phyloP scores from a whole-genome alignment of 2,329 filamentous ascomycete species.

The Paraconiothyrium sp. region DNA sequence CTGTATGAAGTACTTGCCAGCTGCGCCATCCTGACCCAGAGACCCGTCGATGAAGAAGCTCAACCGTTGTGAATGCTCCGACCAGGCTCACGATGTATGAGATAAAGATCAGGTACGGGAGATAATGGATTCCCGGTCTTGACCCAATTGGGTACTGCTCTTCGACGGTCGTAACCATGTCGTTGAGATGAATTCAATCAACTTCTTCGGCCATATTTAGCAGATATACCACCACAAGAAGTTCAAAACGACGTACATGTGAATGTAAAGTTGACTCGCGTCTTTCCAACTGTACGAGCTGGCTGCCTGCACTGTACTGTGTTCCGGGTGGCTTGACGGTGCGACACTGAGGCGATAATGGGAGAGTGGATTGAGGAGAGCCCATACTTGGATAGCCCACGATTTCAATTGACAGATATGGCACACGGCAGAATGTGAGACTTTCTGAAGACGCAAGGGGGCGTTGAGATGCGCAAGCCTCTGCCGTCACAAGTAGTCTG shows the following conservation, averaged over 20 bases:
- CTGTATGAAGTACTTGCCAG: conserved; percentile 34
- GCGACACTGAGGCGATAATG: neutral
- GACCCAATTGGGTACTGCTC: conserved; percentile 45
- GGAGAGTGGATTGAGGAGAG: neutral
- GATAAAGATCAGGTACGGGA: conserved; percentile 55
- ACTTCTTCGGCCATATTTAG: neutral
- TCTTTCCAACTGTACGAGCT: neutral
- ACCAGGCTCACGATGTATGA: conserved; percentile 76
- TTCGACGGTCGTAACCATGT: conserved; percentile 22
- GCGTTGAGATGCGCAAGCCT: conserved; percentile 1
- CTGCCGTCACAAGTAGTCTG: neutral
- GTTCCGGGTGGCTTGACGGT: conserved; percentile 4
- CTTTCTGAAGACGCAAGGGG: neutral
- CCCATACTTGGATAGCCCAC: neutral
- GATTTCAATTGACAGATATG: neutral
- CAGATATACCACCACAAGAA: neutral
- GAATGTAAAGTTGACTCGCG: neutral
- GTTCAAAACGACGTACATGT: neutral
- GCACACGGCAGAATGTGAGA: neutral
- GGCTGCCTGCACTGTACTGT: neutral
- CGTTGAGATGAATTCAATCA: neutral
- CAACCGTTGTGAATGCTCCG: conserved; percentile 81
- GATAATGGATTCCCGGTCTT: conserved; percentile 52
- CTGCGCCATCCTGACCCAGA: conserved; percentile 58
- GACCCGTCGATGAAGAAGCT: conserved; percentile 80